phyloP scores from a whole-genome alignment of 495 filamentous ascomycete species.

The Penicillium cataractarum region DNA sequence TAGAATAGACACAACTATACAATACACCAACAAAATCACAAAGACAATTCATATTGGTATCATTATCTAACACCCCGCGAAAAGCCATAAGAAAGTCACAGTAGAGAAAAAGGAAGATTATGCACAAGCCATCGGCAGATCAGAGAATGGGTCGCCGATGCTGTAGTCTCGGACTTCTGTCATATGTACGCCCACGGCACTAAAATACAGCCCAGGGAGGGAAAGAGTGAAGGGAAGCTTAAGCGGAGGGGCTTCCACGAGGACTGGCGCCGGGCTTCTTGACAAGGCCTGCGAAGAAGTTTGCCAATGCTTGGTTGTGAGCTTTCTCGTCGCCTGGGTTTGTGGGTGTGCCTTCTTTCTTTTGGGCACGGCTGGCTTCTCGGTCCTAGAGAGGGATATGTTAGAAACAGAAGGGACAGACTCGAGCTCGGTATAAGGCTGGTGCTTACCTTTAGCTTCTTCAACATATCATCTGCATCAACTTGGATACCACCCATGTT shows the following conservation, averaged over 20 bases:
- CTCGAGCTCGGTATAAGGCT: neutral
- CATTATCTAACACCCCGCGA: constrained; percentile 37
- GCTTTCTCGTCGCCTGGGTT: constrained; percentile 57
- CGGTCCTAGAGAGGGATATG: constrained; percentile 46
- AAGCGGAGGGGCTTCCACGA: constrained; percentile 47
- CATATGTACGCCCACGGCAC: constrained; percentile 35
- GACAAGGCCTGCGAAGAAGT: constrained; percentile 69
- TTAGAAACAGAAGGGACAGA: constrained; percentile 13
- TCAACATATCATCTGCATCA: constrained; percentile 93
- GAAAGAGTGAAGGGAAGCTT: constrained; percentile 18
- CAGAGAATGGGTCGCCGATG: constrained; percentile 36
- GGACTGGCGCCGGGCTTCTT: constrained; percentile 56
- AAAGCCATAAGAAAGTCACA: constrained; percentile 24
- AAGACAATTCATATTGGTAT: constrained; percentile 36
- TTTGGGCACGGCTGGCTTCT: constrained; percentile 56
- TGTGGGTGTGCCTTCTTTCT: constrained; percentile 40
- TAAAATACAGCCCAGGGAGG: constrained; percentile 38
- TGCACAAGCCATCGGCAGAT: constrained; percentile 18
- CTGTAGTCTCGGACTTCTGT: constrained; percentile 36
- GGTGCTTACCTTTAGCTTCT: constrained; percentile 74
- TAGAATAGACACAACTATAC: neutral
- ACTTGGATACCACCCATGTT: constrained; percentile 98
- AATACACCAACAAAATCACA: constrained; percentile 1
- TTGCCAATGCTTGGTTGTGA: constrained; percentile 67
- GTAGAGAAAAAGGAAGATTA: constrained; percentile 19